Percentiles rank a stretch among this genome's conserved stretches.
These are phyloP conservation scores for Hypoxylon cercidicola DNA, from an alignment of 495 filamentous ascomycete species.

Conservation along the genomic window DNA sequence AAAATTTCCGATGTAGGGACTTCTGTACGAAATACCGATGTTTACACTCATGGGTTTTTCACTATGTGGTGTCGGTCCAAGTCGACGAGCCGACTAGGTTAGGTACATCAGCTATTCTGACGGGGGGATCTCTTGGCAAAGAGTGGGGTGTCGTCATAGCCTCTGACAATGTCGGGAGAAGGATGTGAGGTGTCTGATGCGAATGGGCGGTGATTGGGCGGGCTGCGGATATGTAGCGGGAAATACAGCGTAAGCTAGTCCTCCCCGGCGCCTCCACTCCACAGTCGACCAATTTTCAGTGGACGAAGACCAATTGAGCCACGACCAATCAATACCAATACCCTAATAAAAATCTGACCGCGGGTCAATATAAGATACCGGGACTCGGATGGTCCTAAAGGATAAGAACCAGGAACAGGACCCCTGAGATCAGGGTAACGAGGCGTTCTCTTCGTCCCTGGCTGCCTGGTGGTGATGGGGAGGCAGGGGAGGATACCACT, in stretches of 20 bases:
- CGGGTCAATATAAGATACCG: constrained; percentile 27
- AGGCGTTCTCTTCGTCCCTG: neutral
- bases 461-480: constrained; percentile 8
- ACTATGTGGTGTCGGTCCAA: constrained; percentile 5
- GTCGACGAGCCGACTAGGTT: constrained; percentile 12
- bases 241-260: constrained; percentile 27
- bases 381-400: neutral
- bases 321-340: constrained; percentile 34
- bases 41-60: neutral
- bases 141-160: constrained; percentile 42
- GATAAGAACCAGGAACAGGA: constrained; percentile 2
- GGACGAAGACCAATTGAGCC: constrained; percentile 26
- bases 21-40: constrained; percentile 34
- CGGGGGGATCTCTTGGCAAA: constrained; percentile 40
- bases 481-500: constrained; percentile 1
- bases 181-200: constrained; percentile 37
- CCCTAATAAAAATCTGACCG: constrained; percentile 16
- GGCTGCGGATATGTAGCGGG: constrained; percentile 27
- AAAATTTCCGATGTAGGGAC: constrained; percentile 31
- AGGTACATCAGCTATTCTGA: constrained; percentile 29
- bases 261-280: constrained; percentile 21
- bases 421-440: constrained; percentile 22
- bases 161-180: constrained; percentile 29
- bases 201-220: constrained; percentile 33
- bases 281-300: constrained; percentile 36